These are phyloP conservation scores for Allantophomopsis lycopodina DNA, from an alignment of 2,329 filamentous ascomycete genomes.

Conservation along the genomic window DNA sequence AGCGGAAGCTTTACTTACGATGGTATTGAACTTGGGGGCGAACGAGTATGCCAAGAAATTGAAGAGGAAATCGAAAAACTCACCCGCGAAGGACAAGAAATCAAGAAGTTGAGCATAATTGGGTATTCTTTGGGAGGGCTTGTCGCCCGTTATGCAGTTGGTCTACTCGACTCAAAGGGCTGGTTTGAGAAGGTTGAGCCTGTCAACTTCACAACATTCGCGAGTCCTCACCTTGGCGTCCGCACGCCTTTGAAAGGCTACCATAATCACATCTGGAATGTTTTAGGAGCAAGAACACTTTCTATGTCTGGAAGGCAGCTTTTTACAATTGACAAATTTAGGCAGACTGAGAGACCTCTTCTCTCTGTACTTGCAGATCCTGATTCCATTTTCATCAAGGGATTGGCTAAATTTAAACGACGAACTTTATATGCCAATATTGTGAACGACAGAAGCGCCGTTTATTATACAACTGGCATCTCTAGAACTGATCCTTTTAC, in stretches of 20 bases:
- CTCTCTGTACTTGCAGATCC: slow-evolving; percentile 72
- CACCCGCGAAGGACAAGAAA: slow-evolving; percentile 48
- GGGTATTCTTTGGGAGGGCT: slow-evolving; percentile 87
- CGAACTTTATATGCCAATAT: slow-evolving; percentile 77
- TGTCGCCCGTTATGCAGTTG: slow-evolving; percentile 75
- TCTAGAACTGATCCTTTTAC: slow-evolving; percentile 65
- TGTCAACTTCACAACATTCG: slow-evolving; percentile 90
- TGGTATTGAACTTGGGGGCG: slow-evolving; percentile 53
- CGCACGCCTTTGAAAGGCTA: slow-evolving; percentile 53
- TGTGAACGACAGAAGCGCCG: slow-evolving; percentile 69
- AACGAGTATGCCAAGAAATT: slow-evolving; percentile 53
- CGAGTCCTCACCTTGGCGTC: slow-evolving; percentile 70
- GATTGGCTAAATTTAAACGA: slow-evolving; percentile 61
- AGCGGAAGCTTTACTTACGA: slow-evolving; percentile 60
- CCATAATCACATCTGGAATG: slow-evolving; percentile 61
- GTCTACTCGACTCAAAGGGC: slow-evolving; percentile 69
- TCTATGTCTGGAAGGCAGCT: slow-evolving; percentile 78
- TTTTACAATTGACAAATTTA: slow-evolving; percentile 76
- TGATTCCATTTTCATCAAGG: slow-evolving; percentile 73
- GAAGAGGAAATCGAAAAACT: slow-evolving; percentile 46
- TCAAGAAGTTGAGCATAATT: slow-evolving; percentile 72
- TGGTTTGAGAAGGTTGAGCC: slow-evolving; percentile 69
- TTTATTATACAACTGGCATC: slow-evolving; percentile 74
- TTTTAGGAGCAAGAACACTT: slow-evolving; percentile 67
- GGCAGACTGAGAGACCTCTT: slow-evolving; percentile 68